phyloP scores from a whole-genome alignment of 1,284 basidiomycete species.

The Ustilago shanxiensis region DNA sequence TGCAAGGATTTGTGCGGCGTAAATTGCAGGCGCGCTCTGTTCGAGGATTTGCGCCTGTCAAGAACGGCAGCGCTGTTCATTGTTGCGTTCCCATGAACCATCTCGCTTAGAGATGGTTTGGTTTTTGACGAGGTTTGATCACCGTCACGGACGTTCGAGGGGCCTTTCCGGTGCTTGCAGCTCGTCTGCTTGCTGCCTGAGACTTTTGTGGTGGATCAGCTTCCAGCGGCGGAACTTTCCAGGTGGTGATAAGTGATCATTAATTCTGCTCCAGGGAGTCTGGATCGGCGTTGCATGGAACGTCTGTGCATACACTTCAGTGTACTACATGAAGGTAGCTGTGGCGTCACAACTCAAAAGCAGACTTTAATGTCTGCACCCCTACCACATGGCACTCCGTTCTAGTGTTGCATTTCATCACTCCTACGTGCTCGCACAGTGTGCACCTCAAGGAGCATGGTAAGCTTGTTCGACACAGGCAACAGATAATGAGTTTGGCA shows the following conservation, averaged over 20 bases:
- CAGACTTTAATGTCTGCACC: neutral
- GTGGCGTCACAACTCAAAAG: neutral
- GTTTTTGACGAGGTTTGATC: slow-evolving; percentile 6
- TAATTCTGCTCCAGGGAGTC: neutral
- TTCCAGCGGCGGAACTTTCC: too few species aligned
- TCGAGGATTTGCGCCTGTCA: slow-evolving; percentile 10
- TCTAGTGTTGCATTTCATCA: neutral
- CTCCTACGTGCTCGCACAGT: neutral
- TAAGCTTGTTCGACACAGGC: neutral
- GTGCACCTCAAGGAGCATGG: neutral
- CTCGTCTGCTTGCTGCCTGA: too few species aligned
- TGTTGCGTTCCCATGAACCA: neutral
- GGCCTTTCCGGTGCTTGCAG: too few species aligned
- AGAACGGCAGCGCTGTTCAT: neutral
- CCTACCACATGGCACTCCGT: neutral
- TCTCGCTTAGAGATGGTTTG: slow-evolving; percentile 1
- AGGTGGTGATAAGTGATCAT: neutral
- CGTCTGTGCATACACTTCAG: neutral
- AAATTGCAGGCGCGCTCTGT: slow-evolving; percentile 3
- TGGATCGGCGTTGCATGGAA: slow-evolving; percentile 2
- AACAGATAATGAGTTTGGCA: too few species aligned
- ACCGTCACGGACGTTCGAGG: neutral
- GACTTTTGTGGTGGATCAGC: too few species aligned
- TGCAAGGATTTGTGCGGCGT: neutral
- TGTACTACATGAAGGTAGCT: neutral